Evolutionary conservation across 768 basidiomycete genomes (phyloP).

Genomic region (Tulasnella sp.): DNA sequence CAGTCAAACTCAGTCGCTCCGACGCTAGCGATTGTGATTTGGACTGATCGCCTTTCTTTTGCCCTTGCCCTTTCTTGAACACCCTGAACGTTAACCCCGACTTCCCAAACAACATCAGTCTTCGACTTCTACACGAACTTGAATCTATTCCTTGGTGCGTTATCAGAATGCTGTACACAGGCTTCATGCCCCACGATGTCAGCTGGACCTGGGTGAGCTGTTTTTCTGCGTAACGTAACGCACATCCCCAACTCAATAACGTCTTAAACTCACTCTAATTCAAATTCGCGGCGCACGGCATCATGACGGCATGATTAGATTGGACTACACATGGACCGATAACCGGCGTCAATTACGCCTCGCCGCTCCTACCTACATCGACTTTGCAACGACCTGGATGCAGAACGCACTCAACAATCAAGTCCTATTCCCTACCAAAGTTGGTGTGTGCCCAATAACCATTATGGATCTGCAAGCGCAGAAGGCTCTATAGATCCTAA

Average conservation of each 20-base stretch:
- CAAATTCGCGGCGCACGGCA: too few relatives aligned
- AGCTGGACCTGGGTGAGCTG: slow-evolving; percentile 35
- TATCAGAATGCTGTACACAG: slow-evolving; percentile 36
- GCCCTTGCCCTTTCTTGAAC: not conserved
- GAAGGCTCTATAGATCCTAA: too few relatives aligned
- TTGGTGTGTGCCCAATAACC: slow-evolving; percentile 26
- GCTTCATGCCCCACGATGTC: slow-evolving; percentile 38
- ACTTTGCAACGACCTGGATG: slow-evolving; percentile 39
- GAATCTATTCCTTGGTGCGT: slow-evolving; percentile 36
- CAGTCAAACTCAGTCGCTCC: slow-evolving; percentile 18
- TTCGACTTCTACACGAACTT: slow-evolving; percentile 42
- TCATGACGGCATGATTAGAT: too few relatives aligned
- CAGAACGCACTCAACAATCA: slow-evolving; percentile 37
- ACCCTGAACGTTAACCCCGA: too few relatives aligned
- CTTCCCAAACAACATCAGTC: slow-evolving; percentile 24
- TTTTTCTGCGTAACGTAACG: not conserved
- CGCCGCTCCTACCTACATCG: slow-evolving; percentile 39
- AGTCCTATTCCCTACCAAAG: slow-evolving; percentile 35
- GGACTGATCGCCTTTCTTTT: slow-evolving; percentile 2
- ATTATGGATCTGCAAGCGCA: too few relatives aligned
- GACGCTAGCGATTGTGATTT: not conserved
- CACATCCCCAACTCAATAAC: too few relatives aligned
- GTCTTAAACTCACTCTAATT: too few relatives aligned
- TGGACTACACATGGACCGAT: slow-evolving; percentile 41
- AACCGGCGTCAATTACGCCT: slow-evolving; percentile 33